phyloP scores from a whole-genome alignment of 768 basidiomycete species.

The Suillus subalutaceus region DNA sequence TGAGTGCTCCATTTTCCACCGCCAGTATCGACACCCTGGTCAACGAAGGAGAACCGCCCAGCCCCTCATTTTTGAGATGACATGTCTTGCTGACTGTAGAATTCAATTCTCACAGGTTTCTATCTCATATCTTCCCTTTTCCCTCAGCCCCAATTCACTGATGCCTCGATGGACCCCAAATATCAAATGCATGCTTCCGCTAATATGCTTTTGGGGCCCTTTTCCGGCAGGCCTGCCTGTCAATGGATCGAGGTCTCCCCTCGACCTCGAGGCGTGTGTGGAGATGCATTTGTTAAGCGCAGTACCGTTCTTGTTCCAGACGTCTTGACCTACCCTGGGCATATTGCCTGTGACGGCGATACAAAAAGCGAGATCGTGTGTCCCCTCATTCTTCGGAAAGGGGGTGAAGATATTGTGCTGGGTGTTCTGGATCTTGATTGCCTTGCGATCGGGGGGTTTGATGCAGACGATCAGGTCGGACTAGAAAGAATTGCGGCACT shows the following conservation, averaged over 20 bases:
- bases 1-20: conserved; percentile 41
- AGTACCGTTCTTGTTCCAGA: conserved; percentile 71
- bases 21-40: conserved; percentile 5
- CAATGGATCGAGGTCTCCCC: conserved; percentile 69
- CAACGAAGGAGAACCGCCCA: background rate
- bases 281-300: conserved; percentile 65
- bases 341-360: conserved; percentile 92
- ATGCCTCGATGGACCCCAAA: conserved; percentile 9
- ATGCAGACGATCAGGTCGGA: conserved; percentile 76
- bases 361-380: conserved; percentile 91
- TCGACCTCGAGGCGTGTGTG: conserved; percentile 78
- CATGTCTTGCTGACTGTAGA: conserved; percentile 23
- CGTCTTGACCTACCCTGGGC: conserved; percentile 84
- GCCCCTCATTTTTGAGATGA: background rate
- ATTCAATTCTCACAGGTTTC: conserved; percentile 61
- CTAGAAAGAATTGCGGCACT: conserved; percentile 72
- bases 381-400: conserved; percentile 56
- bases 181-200: conserved; percentile 8
- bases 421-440: conserved; percentile 90
- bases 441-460: conserved; percentile 68
- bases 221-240: conserved; percentile 91
- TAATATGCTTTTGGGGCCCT: conserved; percentile 73
- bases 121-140: conserved; percentile 73
- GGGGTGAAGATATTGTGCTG: conserved; percentile 37
- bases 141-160: conserved; percentile 44